Conservation (phyloP, 768 basidiomycete genomes). For the Boletus barrowsii region DNA sequence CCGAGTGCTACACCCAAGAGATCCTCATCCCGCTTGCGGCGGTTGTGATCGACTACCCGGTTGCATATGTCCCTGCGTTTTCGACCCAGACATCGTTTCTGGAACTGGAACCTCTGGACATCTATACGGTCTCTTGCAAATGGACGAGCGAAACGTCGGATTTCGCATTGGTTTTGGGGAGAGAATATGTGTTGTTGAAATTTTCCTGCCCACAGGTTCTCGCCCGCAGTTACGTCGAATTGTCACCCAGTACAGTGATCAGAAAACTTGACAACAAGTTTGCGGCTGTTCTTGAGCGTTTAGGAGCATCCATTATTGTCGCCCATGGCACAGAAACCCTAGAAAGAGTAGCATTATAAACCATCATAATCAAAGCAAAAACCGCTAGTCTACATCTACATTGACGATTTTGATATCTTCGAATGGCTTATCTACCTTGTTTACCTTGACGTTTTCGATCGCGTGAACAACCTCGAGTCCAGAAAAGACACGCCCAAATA, state of each 20-base stretch:
- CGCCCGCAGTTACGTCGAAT: slow-evolving; percentile 2
- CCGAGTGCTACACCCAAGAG: slow-evolving; percentile 23
- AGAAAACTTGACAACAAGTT: slow-evolving; percentile 36
- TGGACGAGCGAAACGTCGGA: neutral
- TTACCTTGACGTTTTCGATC: slow-evolving; percentile 88
- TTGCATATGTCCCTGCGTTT: slow-evolving; percentile 51
- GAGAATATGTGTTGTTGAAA: slow-evolving; percentile 44
- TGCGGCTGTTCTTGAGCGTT: slow-evolving; percentile 23
- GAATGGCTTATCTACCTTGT: slow-evolving; percentile 83
- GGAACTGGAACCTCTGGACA: slow-evolving; percentile 43
- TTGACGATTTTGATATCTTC: slow-evolving; percentile 93
- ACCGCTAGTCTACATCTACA: slow-evolving; percentile 62
- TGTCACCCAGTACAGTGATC: slow-evolving; percentile 25
- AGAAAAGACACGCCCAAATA: slow-evolving; percentile 85
- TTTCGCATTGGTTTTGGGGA: neutral
- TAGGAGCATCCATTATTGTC: slow-evolving; percentile 24
- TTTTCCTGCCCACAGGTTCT: slow-evolving; percentile 54
- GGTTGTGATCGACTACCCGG: slow-evolving; percentile 58
- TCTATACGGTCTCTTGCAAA: slow-evolving; percentile 39
- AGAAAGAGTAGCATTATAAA: slow-evolving; percentile 48
- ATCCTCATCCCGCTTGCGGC: slow-evolving; percentile 53
- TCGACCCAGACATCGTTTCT: slow-evolving; percentile 38
- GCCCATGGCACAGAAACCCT: slow-evolving; percentile 35
- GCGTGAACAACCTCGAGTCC: slow-evolving; percentile 88
- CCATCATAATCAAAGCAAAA: neutral